A percentile compares a stretch with the other conserved stretches of the same genome.
Evolutionary conservation across 2,329 filamentous ascomycete species (phyloP).

Genomic region (Paracamarosporium sp.): DNA sequence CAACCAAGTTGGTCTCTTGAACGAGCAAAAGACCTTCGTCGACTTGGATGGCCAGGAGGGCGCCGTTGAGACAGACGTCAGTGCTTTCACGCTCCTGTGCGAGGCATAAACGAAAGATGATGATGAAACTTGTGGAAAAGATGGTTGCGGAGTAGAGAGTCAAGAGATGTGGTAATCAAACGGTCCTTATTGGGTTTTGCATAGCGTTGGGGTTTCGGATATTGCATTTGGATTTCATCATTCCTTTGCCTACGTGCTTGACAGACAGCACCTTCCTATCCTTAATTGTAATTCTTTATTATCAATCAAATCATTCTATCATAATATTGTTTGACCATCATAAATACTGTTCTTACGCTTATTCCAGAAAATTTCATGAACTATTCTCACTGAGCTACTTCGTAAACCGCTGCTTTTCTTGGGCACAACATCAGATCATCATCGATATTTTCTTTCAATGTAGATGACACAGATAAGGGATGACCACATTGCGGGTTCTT

Average conservation of each 20-base stretch:
- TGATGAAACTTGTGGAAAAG: neutral
- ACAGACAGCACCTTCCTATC: neutral
- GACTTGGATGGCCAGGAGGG: slow-evolving; percentile 19
- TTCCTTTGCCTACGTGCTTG: neutral
- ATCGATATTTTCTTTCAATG: too few relatives aligned
- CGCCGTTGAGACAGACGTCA: slow-evolving; percentile 24
- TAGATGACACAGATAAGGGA: too few relatives aligned
- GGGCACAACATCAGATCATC: too few relatives aligned
- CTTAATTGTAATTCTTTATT: neutral
- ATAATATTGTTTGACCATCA: too few relatives aligned
- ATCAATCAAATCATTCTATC: too few relatives aligned
- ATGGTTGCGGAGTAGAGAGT: neutral
- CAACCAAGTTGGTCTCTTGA: slow-evolving; percentile 11
- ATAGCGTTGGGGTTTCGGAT: neutral
- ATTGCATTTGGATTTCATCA: neutral
- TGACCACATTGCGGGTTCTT: too few relatives aligned
- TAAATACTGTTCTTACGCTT: too few relatives aligned
- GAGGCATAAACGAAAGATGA: slow-evolving; percentile 6
- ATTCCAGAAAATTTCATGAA: too few relatives aligned
- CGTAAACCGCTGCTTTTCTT: too few relatives aligned
- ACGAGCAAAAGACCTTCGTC: slow-evolving; percentile 20
- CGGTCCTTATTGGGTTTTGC: neutral
- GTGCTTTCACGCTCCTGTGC: slow-evolving; percentile 21
- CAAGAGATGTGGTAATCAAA: neutral
- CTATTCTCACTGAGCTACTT: too few relatives aligned